Base-by-base conservation (phyloP, 2,329 filamentous ascomycete genomes). In the Ophiostoma populinum region DNA sequence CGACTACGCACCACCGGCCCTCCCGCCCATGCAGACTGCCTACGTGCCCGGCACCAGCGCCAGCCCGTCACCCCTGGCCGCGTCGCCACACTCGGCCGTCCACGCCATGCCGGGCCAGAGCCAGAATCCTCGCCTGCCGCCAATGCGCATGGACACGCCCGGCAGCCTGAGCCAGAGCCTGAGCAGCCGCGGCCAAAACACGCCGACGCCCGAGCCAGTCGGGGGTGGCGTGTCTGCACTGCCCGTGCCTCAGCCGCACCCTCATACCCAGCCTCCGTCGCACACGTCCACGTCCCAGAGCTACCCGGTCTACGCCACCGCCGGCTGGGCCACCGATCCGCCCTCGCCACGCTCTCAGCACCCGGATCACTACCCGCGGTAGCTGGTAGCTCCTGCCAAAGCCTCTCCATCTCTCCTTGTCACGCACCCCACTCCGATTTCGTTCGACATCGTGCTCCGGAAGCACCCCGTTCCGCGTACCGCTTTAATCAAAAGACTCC, bases 351-450 rank as follows among this genome's bases (percentile, higher is more conserved):
- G 20, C 10, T 13, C 24, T 15, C 28, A 67, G 6, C 67, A 70
- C 12, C 62, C 70, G 2, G 75, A 33, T 21, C 9, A 12, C 16
- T 18, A 33, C 22, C 15, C 10, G 11, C 15, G 21, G 6, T 33
- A 26, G 15, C n/a, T n/a, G n/a, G n/a, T n/a, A 32, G 10, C 19
- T 15, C 6, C 12, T 21, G 19, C n/a, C n/a, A n/a, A n/a, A n/a
- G n/a, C n/a, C n/a, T 31, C 12, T 20, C 16, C n/a, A 6, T 24
- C 17, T 24, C 19, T 22, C 6, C 12, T 9, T n/a, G n/a, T 32
- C n/a, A 22, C 11, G 11, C 11, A 22, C 21, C 21, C 21, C 21
- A 6, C 21, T 11, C 17, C 18, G 8, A 22, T 13, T 22, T 32
- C 20, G 9, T 19, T 18, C 3, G 11, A 20, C 4, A 21, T 8